phyloP scores from a whole-genome alignment of 257 asterid species.

The Catharanthus roseus region DNA sequence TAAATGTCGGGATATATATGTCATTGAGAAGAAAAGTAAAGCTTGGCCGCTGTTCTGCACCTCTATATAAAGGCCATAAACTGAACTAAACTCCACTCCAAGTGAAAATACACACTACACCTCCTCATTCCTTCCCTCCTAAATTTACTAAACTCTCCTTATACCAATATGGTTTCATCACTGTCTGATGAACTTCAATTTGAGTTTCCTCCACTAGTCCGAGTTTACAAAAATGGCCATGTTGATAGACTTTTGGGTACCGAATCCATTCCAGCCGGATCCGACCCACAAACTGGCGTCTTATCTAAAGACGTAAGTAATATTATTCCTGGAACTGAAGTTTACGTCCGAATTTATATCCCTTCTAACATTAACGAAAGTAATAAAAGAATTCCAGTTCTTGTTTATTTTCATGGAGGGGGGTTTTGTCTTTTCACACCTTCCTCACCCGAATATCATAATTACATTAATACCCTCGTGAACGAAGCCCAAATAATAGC shows the following conservation, averaged over 20 bases:
- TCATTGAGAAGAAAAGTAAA: too few relatives aligned
- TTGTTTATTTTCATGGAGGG: constrained; percentile 47
- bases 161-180: too few relatives aligned
- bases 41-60: too few relatives aligned
- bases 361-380: constrained; percentile 22
- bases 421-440: constrained; percentile 36
- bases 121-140: too few relatives aligned
- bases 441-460: constrained; percentile 25
- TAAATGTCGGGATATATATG: too few relatives aligned
- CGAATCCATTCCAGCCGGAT: constrained; percentile 26
- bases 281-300: constrained; percentile 33
- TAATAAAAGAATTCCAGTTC: constrained; percentile 30
- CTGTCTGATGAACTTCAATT: not conserved
- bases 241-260: constrained; percentile 32
- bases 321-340: constrained; percentile 30
- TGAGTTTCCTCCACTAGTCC: constrained; percentile 25
- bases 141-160: too few relatives aligned
- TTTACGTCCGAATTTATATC: constrained; percentile 36
- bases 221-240: constrained; percentile 34
- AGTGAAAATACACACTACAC: too few relatives aligned
- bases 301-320: constrained; percentile 34
- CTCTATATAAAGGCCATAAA: too few relatives aligned
- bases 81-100: too few relatives aligned
- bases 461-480: constrained; percentile 36
- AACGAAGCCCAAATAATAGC: constrained; percentile 36